Base-by-base conservation (phyloP, 108 stramenopile genomes). In the Nitzschia sp. region DNA sequence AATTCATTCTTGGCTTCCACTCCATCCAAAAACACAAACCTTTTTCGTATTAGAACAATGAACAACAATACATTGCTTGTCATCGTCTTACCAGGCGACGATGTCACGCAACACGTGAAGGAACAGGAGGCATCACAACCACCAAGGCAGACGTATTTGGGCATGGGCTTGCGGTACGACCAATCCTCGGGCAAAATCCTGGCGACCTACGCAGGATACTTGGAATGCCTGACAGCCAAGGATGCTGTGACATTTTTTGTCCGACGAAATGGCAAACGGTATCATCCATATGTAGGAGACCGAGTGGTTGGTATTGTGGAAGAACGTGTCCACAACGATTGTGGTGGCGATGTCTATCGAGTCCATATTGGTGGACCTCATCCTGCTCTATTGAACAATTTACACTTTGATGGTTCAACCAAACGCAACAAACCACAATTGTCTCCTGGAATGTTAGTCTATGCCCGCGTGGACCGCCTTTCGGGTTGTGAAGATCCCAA, bases 351-450 rank as follows among this genome's bases (percentile, higher is more conserved):
- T 61, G 75, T 85, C 25, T 87, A 88, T 67, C 74, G 89, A 10
- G 79, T 93, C 54, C 74, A 88, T 39, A 83, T 93, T n/a, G 85
- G 85, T n/a, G 85, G 81, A 12, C 78, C 87, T 10, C 87, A 88
- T 64, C 69, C 75, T 2, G 88, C 88, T 11, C 17, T 90, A 38
- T 57, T 93, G 24, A 76, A 65, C 54, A 82, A 75, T 41, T 54
- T 90, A 17, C 74, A 61, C 51, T 93, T 93, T 73, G 89, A 90
- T 63, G 92, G 92, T 17, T 88, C 92, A 41, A 88, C 84, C 8
- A 93, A 93, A 71, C 79, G 92, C 38, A 93, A 93, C 75, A 77
- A 85, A 66, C 92, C 92, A 8, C 71, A 78, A 12, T 77, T 93
- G 10, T 55, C 78, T 52, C 67, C 80, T 22, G 92, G 89, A 63